Evolutionary conservation across 345 rosid species (phyloP), one percentile per base, ranked within the genome.

Genomic region (Conringia planisiliqua): DNA sequence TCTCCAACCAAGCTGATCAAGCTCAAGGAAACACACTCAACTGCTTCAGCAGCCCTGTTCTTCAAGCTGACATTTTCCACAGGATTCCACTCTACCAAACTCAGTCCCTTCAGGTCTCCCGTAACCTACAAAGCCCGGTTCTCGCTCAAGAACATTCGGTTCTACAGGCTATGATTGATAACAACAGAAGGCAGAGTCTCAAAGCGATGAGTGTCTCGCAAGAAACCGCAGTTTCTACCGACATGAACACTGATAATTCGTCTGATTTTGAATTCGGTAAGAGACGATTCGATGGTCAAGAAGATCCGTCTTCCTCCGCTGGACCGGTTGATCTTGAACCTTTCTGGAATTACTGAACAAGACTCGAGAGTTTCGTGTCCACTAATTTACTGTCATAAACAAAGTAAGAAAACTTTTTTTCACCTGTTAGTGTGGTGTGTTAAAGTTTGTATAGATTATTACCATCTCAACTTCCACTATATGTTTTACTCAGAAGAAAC

Each of bases 1-100:
- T 94, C 97, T 94, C 98, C 98, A 92, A 72, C 78, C 81, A 71
- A 66, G 30, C 60, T 0, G 75, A 83, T 79, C 77, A 86, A 51
- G 64, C 60, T 33, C 84, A 81, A 70, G 79, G 77, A 63, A 78
- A 73, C 67, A 83, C 81, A 52, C 59, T 70, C 46, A 80, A 69
- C 43, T 68, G 43, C 68, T 76, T 82, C 71, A 81, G 22, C 82
- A 82, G 76, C 62, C 85, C 78, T 68, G 38, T 44, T 43, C 47
- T 80, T 30, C 79, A 81, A 47, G 16, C 79, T 62, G 83, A 86
- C 44, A 55, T 73, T 68, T 44, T 81, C 42, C 84, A 71, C 40
- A 20, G 62, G 60, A 38, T 56, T 9, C 78, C 90, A 17, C 64
- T 81, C 24, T 74, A 74, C 68, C 75, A 86, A 13, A 30, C 82